A percentile compares a stretch with the other conserved stretches of the same genome.
phyloP scores from a whole-genome alignment of 768 basidiomycete species.

The Lanmaoa pseudosensibilis region DNA sequence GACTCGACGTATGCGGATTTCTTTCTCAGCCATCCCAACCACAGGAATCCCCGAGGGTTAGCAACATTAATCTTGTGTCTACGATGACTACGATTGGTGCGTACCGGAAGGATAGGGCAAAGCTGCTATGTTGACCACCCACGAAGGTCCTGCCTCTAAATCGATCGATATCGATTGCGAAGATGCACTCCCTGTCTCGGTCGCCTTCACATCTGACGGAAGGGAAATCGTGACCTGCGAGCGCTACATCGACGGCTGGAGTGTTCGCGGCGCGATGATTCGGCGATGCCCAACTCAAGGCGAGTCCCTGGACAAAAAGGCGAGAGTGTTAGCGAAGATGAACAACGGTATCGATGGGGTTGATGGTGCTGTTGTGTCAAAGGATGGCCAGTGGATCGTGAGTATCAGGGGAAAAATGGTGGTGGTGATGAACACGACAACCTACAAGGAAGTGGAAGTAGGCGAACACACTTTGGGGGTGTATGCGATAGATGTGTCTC shows the following conservation, averaged over 20 bases:
- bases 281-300: not conserved
- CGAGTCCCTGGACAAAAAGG: not conserved
- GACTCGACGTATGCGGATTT: not conserved
- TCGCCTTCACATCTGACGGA: conserved; percentile 4
- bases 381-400: conserved; percentile 12
- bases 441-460: conserved; percentile 2
- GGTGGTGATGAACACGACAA: conserved; percentile 2
- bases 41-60: not conserved
- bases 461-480: not conserved
- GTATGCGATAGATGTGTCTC: conserved; percentile 8
- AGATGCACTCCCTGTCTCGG: conserved; percentile 1
- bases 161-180: conserved; percentile 8
- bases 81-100: not conserved
- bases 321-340: not conserved
- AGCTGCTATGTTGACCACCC: not conserved
- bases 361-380: not conserved
- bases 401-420: not conserved
- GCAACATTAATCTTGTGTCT: not conserved
- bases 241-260: not conserved
- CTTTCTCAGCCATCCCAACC: not conserved
- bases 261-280: not conserved
- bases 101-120: not conserved
- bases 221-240: conserved; percentile 9
- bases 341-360: not conserved
- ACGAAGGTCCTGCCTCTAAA: not conserved